Percentiles rank a stretch among this genome's conserved stretches.
phyloP scores from a whole-genome alignment of 176 grass and related monocot species.

The Aegilops sharonensis region DNA sequence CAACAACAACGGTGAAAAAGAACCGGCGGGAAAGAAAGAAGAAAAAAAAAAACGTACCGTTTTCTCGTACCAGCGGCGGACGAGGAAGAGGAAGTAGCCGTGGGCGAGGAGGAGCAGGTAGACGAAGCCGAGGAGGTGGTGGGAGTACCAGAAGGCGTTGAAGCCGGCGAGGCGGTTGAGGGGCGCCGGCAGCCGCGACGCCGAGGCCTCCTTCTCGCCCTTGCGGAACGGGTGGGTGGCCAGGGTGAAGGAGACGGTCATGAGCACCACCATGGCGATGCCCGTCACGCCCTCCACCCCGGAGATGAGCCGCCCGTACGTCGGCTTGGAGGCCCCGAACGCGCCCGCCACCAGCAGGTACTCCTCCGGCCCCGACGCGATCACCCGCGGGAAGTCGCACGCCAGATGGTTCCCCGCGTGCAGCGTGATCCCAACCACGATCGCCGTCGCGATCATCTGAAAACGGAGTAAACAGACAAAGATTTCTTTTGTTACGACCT shows the following conservation, averaged over 20 bases:
- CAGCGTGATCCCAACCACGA: constrained; percentile 78
- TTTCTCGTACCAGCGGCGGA: constrained; percentile 71
- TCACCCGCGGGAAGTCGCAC: constrained; percentile 91
- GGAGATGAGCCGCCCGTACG: constrained; percentile 57
- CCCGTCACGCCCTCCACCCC: constrained; percentile 79
- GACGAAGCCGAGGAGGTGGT: constrained; percentile 81
- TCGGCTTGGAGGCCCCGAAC: constrained; percentile 57
- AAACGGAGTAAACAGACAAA: not conserved
- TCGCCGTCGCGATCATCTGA: constrained; percentile 96
- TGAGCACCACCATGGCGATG: constrained; percentile 74
- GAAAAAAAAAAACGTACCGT: constrained; percentile 55
- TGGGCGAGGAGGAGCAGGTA: constrained; percentile 74
- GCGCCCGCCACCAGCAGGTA: constrained; percentile 63
- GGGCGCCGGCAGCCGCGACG: constrained; percentile 42
- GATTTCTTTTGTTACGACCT: not conserved
- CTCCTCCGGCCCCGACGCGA: constrained; percentile 52
- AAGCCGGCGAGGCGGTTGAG: constrained; percentile 80
- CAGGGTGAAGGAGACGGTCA: constrained; percentile 89
- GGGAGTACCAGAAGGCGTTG: constrained; percentile 99
- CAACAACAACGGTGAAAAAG: too few relatives aligned
- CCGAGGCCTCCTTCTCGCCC: constrained; percentile 36
- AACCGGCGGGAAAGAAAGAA: too few relatives aligned
- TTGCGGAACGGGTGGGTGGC: constrained; percentile 95
- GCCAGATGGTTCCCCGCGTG: constrained; percentile 96
- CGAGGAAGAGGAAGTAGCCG: constrained; percentile 91